Evolutionary conservation across 768 basidiomycete genomes (phyloP).

Genomic region (Psilocybe tampanensis): DNA sequence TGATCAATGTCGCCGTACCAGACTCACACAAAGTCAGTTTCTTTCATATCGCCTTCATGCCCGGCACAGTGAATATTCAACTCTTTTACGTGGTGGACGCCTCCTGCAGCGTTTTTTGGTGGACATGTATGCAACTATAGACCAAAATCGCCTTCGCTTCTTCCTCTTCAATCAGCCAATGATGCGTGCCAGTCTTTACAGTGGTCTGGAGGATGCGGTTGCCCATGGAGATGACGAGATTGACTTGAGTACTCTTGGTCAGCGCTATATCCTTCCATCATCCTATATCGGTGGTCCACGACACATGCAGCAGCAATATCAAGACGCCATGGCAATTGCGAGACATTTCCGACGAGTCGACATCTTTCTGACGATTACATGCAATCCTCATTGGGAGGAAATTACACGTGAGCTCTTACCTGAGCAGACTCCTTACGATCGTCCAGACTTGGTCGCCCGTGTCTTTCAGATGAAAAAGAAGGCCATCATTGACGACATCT

Average conservation of each 20-base stretch:
- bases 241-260: constrained; percentile 33
- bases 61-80: constrained; percentile 22
- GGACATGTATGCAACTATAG: constrained; percentile 34
- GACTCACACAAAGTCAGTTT: constrained; percentile 30
- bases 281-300: constrained; percentile 42
- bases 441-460: constrained; percentile 50
- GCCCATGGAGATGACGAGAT: constrained; percentile 18
- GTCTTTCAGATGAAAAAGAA: constrained; percentile 49
- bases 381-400: constrained; percentile 54
- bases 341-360: constrained; percentile 37
- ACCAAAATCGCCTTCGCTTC: constrained; percentile 38
- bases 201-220: constrained; percentile 30
- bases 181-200: constrained; percentile 34
- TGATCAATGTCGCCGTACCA: neutral
- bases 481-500: constrained; percentile 37
- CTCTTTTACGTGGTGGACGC: constrained; percentile 33
- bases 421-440: constrained; percentile 39
- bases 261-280: constrained; percentile 40
- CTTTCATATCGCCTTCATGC: constrained; percentile 34
- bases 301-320: constrained; percentile 44
- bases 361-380: constrained; percentile 55
- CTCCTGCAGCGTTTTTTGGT: constrained; percentile 44
- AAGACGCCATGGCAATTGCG: constrained; percentile 50
- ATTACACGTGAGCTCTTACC: constrained; percentile 39
- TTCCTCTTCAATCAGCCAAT: constrained; percentile 31